Evolutionary conservation across 1,139 yeast genomes (phyloP), one percentile per base, ranked within the genome.

Genomic region (Casaregolazyma lundiana): DNA sequence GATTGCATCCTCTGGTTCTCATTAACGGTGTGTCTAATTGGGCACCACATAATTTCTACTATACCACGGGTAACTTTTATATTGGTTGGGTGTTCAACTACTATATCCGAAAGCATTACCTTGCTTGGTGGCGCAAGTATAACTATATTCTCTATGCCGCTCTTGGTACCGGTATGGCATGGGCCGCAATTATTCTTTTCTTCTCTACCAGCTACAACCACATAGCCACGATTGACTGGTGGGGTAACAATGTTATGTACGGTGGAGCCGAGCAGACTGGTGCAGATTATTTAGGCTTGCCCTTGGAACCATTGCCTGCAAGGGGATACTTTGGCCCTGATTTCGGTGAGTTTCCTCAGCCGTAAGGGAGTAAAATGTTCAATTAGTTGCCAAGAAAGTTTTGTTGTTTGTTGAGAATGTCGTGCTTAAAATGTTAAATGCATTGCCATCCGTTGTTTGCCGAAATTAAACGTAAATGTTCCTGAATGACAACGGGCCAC

Each of bases 131-230:
- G 65, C 65, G 65, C 20, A 70, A 70, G 52, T 69, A 68, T 49
- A 78, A 77, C 56, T 81, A 80, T 60, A 72, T 81, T 8, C 63
- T 70, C 76, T 52, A 55, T 38, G 74, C 80, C 51, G 83, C 77
- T 3, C 65, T 80, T n/a, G 75, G 77, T 26, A 77, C 83, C 4
- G 84, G 84, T 16, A 53, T 54, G 9, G 65, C 64, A 9, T 55
- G 60, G 47, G 57, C 64, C 9, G 62, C 58, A 8, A 49, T 64
- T 35, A 61, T 79, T 40, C 76, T 78, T 34, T 71, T 80, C 63
- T 76, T 80, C 57, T 71, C 79, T 1, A 78, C 79, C 5, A 78
- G 76, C 54, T 76, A 71, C 51, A 53, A 53, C 39, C 70, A 38
- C 64, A 67, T 44, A 24, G 58, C 49, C n/a, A 69, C 70, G 8